Percentiles rank a stretch among this genome's conserved stretches.
Evolutionary conservation across 495 filamentous ascomycete species (phyloP).

Genomic region (Aspergillus kassunensis): DNA sequence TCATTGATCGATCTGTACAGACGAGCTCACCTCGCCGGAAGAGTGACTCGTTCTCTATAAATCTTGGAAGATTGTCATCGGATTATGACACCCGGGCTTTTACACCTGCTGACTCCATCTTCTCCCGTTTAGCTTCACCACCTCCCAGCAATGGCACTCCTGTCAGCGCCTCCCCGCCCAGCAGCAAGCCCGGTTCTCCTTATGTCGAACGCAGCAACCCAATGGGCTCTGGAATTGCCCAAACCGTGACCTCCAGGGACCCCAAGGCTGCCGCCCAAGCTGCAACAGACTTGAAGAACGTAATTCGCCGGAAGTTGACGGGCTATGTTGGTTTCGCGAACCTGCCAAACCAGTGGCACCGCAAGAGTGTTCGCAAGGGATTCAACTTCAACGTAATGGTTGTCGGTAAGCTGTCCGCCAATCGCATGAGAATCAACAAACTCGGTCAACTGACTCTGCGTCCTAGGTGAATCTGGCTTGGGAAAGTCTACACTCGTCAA

Average conservation of each 20-base stretch:
- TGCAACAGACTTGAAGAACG: conserved; percentile 87
- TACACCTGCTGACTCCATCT: conserved; percentile 26
- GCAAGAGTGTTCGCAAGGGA: conserved; percentile 98
- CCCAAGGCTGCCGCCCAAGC: conserved; percentile 74
- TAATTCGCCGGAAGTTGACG: conserved; percentile 95
- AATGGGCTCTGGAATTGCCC: conserved; percentile 56
- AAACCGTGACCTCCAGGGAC: conserved; percentile 76
- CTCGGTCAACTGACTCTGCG: not conserved
- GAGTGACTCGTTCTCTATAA: conserved; percentile 15
- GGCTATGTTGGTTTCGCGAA: conserved; percentile 99
- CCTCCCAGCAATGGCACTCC: conserved; percentile 37
- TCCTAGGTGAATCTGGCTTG: conserved; percentile 91
- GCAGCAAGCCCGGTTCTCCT: conserved; percentile 55
- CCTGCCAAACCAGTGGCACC: conserved; percentile 99
- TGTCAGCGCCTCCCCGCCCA: conserved; percentile 33
- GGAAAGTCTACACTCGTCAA: conserved; percentile 99
- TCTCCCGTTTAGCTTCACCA: conserved; percentile 36
- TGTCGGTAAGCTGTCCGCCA: conserved; percentile 66
- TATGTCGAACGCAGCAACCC: conserved; percentile 60
- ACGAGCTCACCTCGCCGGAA: conserved; percentile 9
- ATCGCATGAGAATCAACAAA: conserved; percentile 21
- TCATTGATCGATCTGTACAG: conserved; percentile 2
- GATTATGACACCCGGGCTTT: conserved; percentile 14
- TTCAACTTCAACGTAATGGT: conserved; percentile 99
- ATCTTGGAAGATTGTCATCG: conserved; percentile 9